Evolutionary conservation across 805 yeast genomes (phyloP), one percentile per base, ranked within the genome.

Genomic region (Yarrowia bubula): DNA sequence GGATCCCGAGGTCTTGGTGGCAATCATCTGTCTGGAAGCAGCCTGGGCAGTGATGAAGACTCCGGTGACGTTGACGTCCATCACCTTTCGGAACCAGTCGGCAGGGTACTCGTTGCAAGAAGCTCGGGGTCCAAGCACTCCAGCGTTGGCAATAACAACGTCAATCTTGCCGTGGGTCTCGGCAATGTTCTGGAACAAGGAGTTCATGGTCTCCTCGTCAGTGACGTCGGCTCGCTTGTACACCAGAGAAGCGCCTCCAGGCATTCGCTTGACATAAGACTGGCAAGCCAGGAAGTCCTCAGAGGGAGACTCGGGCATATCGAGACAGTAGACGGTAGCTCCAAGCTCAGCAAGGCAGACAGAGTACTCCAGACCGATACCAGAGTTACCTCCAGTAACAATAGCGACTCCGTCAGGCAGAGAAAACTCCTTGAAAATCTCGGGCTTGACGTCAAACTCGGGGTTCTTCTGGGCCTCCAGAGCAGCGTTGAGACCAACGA

Each of bases 81-180:
- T 79, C 64, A 89, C 81, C 64, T 83, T 84, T 70, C 80, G 79
- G 89, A 90, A 90, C 71, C 81, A 81, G 41, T 77, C 78, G 48
- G 79, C 80, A 11, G 86, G 85, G 72, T 82, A 82, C 62, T 81
- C 82, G 70, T 81, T 83, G 66, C 84, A 84, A 39, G 84, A 84
- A 72, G 77, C 67, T 42, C 71, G 70, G 41, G 68, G 68, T 8
- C 74, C 75, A 0, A 81, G 80, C 14, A 74, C 68, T 6, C 96
- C 96, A 1, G 96, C 96, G 74, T 90, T 90, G 39, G 90, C 87
- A 46, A 90, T 80, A 15, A 89, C 71, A 0, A 89, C 81, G 72
- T 89, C 85, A 43, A 91, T 75, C 17, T 75, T 75, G 1, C 91
- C 90, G 71, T 82, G 86, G 60, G 76, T 77, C 5, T 71, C 68